Base-by-base conservation (phyloP, 805 yeast species). In the Starmerella stigmatis region DNA sequence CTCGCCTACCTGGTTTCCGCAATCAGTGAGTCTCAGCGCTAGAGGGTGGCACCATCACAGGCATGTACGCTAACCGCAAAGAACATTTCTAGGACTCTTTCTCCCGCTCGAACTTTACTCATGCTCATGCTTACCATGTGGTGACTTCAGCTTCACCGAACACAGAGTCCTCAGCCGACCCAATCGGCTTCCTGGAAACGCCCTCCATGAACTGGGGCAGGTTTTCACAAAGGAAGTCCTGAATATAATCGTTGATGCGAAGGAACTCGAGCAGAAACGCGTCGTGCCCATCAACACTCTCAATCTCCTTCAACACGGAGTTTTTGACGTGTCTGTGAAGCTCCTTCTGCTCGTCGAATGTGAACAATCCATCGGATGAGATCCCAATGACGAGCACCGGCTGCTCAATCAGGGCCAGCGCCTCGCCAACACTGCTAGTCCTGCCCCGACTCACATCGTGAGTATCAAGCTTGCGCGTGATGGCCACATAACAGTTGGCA, bases 281-380 rank as follows among this genome's bases (percentile, higher is more conserved):
- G 67, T 92, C 98, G 60, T 92, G 98, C 15, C 98, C 98, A 57
- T 92, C 98, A 11, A 89, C 92, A 1, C 96, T 86, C 51, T 82
- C 76, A 34, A 92, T 79, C 56, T 78, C 76, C 53, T 79, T 77
- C 52, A 92, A 67, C 6, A 55, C 61, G 1, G 94, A 72, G 55
- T 81, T 71, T 7, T 86, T 88, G 48, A 92, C 74, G 57, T 77
- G 67, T 32, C 76, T 73, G 1, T 94, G 94, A 39, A 92, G 71
- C 42, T 79, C 75, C 57, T 84, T 84, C 64, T 92, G 98, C 64
- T 92, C 98, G 17, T 88, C 75, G 56, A 81, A 77, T 0, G 97
- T 89, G 66, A 92, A 92, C 22, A 92, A 68, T 0, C 96, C 97
- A 63, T 92, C 98, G 1, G 94, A 82, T 41, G 78, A 75, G 45